Percentiles rank a stretch among this genome's conserved stretches.
Conservation (phyloP, 148 eudicot species). For the Polygonum aviculare region DNA sequence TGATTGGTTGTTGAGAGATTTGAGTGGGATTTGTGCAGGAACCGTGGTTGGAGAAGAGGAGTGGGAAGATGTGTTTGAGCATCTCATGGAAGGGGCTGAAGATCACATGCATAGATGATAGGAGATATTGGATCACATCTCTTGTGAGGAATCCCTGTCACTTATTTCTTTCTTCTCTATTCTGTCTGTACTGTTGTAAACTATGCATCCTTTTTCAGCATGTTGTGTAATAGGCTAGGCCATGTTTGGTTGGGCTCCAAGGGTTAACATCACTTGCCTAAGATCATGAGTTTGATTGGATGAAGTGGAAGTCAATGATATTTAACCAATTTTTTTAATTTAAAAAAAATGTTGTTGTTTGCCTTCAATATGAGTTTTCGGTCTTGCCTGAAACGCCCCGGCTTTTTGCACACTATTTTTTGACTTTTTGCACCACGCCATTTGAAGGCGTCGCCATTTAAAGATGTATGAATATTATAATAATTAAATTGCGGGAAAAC, state of each 20-base stretch:
- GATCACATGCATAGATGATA: conserved; percentile 43
- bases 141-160: conserved; percentile 35
- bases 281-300: background rate
- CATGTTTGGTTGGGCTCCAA: background rate
- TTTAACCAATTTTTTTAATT: background rate
- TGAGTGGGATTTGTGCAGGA: conserved; percentile 21
- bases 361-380: too few species aligned
- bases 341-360: too few species aligned
- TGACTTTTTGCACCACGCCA: too few species aligned
- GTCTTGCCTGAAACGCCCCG: too few species aligned
- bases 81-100: conserved; percentile 32
- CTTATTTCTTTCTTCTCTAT: conserved; percentile 1
- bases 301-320: background rate
- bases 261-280: background rate
- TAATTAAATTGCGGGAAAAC: too few species aligned
- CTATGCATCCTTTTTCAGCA: background rate
- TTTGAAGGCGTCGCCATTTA: too few species aligned
- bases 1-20: too few species aligned
- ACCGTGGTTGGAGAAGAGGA: conserved; percentile 38
- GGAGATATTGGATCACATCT: conserved; percentile 39
- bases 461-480: too few species aligned
- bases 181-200: background rate
- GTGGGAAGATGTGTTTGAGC: conserved; percentile 34
- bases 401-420: too few species aligned
- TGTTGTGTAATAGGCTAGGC: background rate